Conservation (phyloP, 2,329 filamentous ascomycete genomes). For the Colletotrichum euphorbiae region DNA sequence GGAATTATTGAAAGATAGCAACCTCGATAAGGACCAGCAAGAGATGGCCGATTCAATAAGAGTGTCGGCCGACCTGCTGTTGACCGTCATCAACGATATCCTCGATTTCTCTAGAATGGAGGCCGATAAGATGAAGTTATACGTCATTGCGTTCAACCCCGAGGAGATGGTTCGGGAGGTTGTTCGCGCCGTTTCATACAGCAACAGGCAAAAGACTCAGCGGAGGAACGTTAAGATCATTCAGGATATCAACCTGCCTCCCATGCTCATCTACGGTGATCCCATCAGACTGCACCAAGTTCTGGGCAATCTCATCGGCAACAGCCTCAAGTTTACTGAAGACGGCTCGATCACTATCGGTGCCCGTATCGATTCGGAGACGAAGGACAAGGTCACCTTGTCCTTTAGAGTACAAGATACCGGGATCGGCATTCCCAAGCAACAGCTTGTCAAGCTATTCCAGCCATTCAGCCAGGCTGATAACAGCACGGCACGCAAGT, state of each 20-base stretch:
- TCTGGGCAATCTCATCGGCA: constrained; percentile 86
- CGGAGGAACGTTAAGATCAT: constrained; percentile 73
- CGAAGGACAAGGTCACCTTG: constrained; percentile 75
- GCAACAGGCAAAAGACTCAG: constrained; percentile 72
- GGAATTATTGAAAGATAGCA: constrained; percentile 82
- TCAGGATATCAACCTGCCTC: constrained; percentile 78
- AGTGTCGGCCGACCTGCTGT: constrained; percentile 84
- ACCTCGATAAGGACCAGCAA: constrained; percentile 79
- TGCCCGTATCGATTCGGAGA: constrained; percentile 78
- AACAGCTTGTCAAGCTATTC: constrained; percentile 88
- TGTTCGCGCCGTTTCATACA: constrained; percentile 74
- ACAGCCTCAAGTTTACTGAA: constrained; percentile 94
- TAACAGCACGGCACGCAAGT: constrained; percentile 88
- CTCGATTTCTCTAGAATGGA: constrained; percentile 96
- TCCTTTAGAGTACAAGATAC: constrained; percentile 91
- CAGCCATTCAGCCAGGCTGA: constrained; percentile 94
- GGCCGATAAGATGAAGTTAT: constrained; percentile 86
- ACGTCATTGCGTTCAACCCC: constrained; percentile 76
- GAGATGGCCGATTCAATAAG: constrained; percentile 91
- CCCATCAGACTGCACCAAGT: constrained; percentile 76
- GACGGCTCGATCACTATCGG: constrained; percentile 87
- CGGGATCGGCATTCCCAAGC: constrained; percentile 88
- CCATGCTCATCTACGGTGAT: constrained; percentile 78
- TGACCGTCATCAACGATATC: constrained; percentile 97
- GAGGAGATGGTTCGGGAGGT: constrained; percentile 76